Conservation (phyloP, 352 stramenopile species). For the Globisporangium apiculatum region DNA sequence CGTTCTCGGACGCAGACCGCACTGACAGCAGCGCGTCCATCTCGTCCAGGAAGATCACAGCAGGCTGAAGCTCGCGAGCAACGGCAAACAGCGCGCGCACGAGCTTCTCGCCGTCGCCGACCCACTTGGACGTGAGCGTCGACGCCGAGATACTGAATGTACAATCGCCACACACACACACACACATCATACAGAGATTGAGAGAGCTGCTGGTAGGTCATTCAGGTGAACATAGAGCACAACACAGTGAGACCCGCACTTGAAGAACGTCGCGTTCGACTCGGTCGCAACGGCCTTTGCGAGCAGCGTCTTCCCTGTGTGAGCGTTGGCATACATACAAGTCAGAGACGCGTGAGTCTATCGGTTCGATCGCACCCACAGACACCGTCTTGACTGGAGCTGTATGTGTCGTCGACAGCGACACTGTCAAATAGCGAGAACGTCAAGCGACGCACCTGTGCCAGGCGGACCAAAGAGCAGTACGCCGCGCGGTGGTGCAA, state of each 20-base stretch:
- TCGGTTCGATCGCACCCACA: too few relatives aligned
- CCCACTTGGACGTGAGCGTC: constrained; percentile 87
- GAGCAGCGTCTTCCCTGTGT: constrained; percentile 70
- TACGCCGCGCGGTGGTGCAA: constrained; percentile 59
- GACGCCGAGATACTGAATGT: constrained; percentile 76
- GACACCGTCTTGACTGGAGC: too few relatives aligned
- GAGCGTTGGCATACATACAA: too few relatives aligned
- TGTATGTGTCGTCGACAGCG: too few relatives aligned
- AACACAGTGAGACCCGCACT: constrained; percentile 18
- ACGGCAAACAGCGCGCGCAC: constrained; percentile 91
- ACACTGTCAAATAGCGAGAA: neutral
- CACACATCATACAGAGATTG: neutral
- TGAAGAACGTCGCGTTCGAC: constrained; percentile 81
- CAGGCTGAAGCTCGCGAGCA: constrained; percentile 75
- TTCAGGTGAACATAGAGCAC: neutral
- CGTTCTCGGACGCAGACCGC: constrained; percentile 73
- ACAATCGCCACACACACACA: neutral
- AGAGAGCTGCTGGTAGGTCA: neutral
- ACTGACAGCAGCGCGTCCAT: constrained; percentile 81
- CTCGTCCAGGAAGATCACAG: constrained; percentile 89
- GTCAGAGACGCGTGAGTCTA: too few relatives aligned
- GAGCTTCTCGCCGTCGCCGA: constrained; percentile 92
- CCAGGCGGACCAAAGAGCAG: constrained; percentile 78
- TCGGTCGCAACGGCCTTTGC: constrained; percentile 80
- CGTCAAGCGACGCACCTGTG: constrained; percentile 31